These are phyloP conservation scores for Aspergillus fructus DNA, from an alignment of 2,329 filamentous ascomycete species.

Conservation along the genomic window DNA sequence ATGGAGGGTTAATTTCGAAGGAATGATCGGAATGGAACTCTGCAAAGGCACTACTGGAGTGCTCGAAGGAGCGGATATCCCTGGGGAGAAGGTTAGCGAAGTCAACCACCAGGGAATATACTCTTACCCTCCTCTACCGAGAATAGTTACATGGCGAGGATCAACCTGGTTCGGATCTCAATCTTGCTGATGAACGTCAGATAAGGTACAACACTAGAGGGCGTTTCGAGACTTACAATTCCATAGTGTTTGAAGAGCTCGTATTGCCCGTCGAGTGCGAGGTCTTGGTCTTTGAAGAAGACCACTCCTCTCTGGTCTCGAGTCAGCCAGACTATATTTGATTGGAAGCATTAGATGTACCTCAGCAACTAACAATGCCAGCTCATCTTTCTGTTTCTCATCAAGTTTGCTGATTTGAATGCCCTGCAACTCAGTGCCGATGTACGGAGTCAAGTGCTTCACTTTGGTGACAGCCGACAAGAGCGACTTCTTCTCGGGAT, in stretches of 20 bases:
- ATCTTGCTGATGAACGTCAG: not conserved
- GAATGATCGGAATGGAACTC: slow-evolving; percentile 5
- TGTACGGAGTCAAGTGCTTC: slow-evolving; percentile 6
- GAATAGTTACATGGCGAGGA: slow-evolving; percentile 6
- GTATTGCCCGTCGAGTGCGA: not conserved
- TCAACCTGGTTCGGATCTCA: slow-evolving; percentile 1
- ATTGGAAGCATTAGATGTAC: not conserved
- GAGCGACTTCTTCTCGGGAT: not conserved
- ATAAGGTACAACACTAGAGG: not conserved
- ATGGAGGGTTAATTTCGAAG: slow-evolving; percentile 1
- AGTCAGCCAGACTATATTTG: not conserved
- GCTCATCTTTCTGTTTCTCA: slow-evolving; percentile 3
- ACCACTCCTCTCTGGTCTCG: not conserved
- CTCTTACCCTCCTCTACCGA: slow-evolving; percentile 5
- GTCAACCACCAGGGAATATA: not conserved
- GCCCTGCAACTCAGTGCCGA: not conserved
- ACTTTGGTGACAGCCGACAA: slow-evolving; percentile 3
- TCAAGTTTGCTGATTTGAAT: slow-evolving; percentile 4
- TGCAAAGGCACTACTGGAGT: not conserved
- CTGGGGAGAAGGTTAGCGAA: not conserved
- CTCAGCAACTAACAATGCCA: not conserved
- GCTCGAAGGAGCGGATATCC: slow-evolving; percentile 3
- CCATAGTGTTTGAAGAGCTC: not conserved
- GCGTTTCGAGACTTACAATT: not conserved
- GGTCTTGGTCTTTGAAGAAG: slow-evolving; percentile 1